These are phyloP conservation scores for Sphagnum contortum DNA, from an alignment of 225 moss, liverwort and hornwort species.

Conservation along the genomic window DNA sequence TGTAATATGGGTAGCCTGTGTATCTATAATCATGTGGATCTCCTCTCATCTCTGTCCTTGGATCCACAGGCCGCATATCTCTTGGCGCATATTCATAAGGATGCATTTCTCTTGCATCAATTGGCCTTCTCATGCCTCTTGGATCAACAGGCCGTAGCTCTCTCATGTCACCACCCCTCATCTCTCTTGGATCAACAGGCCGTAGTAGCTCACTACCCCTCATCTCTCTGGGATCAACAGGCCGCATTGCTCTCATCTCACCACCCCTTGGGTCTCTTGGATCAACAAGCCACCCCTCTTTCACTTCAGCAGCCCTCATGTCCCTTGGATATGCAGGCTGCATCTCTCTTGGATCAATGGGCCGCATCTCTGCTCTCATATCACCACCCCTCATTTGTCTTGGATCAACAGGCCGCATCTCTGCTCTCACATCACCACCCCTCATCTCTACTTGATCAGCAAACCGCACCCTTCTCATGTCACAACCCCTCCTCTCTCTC, in stretches of 20 bases:
- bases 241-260: neutral
- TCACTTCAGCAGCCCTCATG: too few species aligned
- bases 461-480: neutral
- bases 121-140: neutral
- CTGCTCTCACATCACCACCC: neutral
- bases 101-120: too few species aligned
- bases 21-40: constrained; percentile 1
- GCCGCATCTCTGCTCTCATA: too few species aligned
- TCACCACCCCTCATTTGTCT: neutral
- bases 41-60: constrained; percentile 4
- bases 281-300: neutral
- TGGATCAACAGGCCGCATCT: neutral
- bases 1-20: constrained; percentile 18
- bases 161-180: neutral
- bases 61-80: neutral
- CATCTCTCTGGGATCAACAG: neutral
- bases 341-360: neutral
- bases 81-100: constrained; percentile 2
- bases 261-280: neutral
- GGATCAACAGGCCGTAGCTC: neutral
- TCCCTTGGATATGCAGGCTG: neutral
- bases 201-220: neutral
- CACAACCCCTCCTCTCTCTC: neutral
- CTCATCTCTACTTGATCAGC: neutral
- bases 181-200: neutral